phyloP scores from a whole-genome alignment of 2,329 filamentous ascomycete species.

The Massarina eburnea region DNA sequence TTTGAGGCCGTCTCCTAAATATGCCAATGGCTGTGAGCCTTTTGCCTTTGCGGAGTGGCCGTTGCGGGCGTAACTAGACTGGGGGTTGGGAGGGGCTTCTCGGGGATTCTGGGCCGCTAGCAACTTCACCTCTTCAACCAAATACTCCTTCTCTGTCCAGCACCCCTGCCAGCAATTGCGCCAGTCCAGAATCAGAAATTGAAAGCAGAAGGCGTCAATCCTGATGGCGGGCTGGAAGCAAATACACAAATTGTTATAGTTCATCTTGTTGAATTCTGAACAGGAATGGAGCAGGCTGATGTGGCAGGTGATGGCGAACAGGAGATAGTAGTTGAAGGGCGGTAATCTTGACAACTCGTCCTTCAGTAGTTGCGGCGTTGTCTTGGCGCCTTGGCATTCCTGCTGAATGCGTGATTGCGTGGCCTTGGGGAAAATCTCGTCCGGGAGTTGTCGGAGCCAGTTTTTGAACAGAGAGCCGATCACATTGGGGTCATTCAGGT shows the following conservation, averaged over 20 bases:
- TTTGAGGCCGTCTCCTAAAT: constrained; percentile 28
- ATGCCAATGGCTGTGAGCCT: constrained; percentile 26
- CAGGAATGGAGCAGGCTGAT: constrained; percentile 88
- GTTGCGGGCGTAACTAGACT: constrained; percentile 25
- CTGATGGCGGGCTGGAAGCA: constrained; percentile 98
- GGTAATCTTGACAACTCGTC: constrained; percentile 93
- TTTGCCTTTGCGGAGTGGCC: constrained; percentile 31
- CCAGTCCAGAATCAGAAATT: constrained; percentile 94
- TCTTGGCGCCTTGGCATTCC: constrained; percentile 76
- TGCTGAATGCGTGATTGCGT: constrained; percentile 78
- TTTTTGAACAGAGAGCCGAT: constrained; percentile 95
- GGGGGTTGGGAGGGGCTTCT: constrained; percentile 17
- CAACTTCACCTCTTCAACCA: constrained; percentile 36
- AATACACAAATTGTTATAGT: constrained; percentile 91
- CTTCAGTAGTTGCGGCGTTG: constrained; percentile 80
- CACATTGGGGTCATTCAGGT: constrained; percentile 94
- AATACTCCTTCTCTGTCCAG: constrained; percentile 78
- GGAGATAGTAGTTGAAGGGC: constrained; percentile 95
- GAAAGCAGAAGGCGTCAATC: constrained; percentile 93
- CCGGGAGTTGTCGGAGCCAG: constrained; percentile 92
- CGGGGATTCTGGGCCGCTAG: constrained; percentile 25
- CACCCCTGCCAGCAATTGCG: constrained; percentile 96
- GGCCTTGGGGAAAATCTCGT: constrained; percentile 86
- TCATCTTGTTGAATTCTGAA: constrained; percentile 97
- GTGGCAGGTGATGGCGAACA: constrained; percentile 96